Evolutionary conservation across 2,329 filamentous ascomycete genomes (phyloP).

Genomic region (Sphaerulina populicola): DNA sequence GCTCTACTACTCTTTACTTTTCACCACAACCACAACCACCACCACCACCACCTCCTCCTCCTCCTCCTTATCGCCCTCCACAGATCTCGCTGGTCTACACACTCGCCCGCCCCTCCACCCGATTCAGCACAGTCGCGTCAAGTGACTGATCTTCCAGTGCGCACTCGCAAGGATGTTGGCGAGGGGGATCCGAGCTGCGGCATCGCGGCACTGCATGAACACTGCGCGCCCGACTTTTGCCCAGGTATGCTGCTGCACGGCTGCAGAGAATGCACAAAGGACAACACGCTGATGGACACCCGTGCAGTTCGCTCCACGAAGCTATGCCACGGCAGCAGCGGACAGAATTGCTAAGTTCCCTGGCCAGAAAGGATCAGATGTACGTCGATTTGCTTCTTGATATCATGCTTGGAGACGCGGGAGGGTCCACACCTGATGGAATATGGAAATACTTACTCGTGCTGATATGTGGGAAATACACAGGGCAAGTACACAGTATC

Average conservation of each 20-base stretch:
- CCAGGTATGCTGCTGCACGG: conserved; percentile 12
- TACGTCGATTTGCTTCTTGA: conserved; percentile 41
- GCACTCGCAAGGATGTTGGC: conserved; percentile 15
- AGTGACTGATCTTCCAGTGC: conserved; percentile 2
- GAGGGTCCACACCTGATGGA: neutral
- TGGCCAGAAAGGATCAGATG: conserved; percentile 78
- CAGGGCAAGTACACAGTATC: conserved; percentile 93
- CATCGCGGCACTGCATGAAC: conserved; percentile 15
- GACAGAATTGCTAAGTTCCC: conserved; percentile 86
- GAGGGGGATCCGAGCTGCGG: conserved; percentile 14
- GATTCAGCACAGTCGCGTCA: conserved; percentile 4
- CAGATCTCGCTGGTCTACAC: neutral
- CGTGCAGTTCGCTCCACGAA: conserved; percentile 16
- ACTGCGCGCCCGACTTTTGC: conserved; percentile 18
- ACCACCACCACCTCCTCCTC: neutral
- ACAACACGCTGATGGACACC: conserved; percentile 3
- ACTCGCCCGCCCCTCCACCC: neutral
- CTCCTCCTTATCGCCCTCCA: neutral
- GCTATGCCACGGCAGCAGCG: conserved; percentile 39
- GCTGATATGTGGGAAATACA: conserved; percentile 10
- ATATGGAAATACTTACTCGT: neutral
- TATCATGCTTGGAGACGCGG: neutral
- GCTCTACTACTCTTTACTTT: neutral
- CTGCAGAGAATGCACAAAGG: neutral
- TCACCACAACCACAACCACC: neutral